Evolutionary conservation across 805 yeast genomes (phyloP), one percentile per base, ranked within the genome.

Genomic region (Pichia deserticola): DNA sequence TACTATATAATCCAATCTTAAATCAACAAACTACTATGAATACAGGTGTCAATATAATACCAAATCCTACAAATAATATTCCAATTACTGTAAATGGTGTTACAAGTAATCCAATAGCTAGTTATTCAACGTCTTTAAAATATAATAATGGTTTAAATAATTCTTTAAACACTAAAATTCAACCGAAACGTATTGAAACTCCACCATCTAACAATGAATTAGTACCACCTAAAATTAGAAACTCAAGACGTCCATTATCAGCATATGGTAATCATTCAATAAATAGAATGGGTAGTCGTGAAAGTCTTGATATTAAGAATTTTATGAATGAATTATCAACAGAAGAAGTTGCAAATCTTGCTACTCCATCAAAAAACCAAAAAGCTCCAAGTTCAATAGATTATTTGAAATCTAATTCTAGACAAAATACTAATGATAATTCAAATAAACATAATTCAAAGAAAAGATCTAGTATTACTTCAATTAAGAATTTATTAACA

Each of bases 331-430:
- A 53, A 7, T 29, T 64, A 52, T 54, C 63, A n/a, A 60, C 53
- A 27, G 65, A 65, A 52, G 69, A 68, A 50, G 60, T 61, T 36
- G 60, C 64, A 5, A 66, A 66, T 42, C 51, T 68, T 13, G 61
- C 69, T 9, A 67, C 70, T 3, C 12, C 49, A 12, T 33, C 34
- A 32, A 35, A 37, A 25, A 20, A 35, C 28, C 49, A 44, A 13
- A 60, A 59, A 29, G 65, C 65, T 33, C 63, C 65, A 51, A 68
- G 67, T 48, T 71, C 67, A 36, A 63, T 72, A 28, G 75, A 68
- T 34, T 73, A 70, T 52, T 49, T 72, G 36, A 68, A 64, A 45
- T 62, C 56, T 29, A 51, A 72, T 27, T 65, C 72, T 11, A 64
- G 63, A 33, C 71, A 69, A 46, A 68, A 69, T 50, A 52, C 61